These are phyloP conservation scores for Neurospora pannonica DNA, from an alignment of 495 filamentous ascomycete species.

Conservation along the genomic window DNA sequence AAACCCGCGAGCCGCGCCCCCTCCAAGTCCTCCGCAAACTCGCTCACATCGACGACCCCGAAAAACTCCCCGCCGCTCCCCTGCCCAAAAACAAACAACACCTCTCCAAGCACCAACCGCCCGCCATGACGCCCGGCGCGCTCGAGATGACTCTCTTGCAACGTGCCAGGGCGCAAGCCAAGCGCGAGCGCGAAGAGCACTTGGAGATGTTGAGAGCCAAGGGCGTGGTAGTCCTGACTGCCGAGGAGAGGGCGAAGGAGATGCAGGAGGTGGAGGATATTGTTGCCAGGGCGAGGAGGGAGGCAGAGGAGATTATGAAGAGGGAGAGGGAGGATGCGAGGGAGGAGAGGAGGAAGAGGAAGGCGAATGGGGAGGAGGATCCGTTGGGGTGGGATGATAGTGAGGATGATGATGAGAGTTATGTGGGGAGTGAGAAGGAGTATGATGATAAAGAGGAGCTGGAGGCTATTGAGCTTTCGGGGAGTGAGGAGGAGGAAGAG, in stretches of 20 bases:
- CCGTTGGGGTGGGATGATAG: conserved; percentile 48
- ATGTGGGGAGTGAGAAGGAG: conserved; percentile 29
- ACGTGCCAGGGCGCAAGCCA: conserved; percentile 71
- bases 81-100: conserved; percentile 16
- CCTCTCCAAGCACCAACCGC: conserved; percentile 8
- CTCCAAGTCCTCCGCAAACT: conserved; percentile 61
- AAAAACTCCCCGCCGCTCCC: conserved; percentile 20
- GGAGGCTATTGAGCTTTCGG: conserved; percentile 35
- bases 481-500: conserved; percentile 35
- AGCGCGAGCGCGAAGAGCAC: conserved; percentile 64
- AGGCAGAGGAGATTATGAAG: conserved; percentile 70
- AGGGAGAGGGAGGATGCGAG: conserved; percentile 63
- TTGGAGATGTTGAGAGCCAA: conserved; percentile 66
- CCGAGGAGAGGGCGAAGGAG: conserved; percentile 74
- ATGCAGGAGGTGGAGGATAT: conserved; percentile 75
- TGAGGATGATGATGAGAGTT: conserved; percentile 44
- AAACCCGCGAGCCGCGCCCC: conserved; percentile 50
- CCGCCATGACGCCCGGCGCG: conserved; percentile 56
- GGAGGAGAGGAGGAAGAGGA: conserved; percentile 44
- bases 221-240: conserved; percentile 74
- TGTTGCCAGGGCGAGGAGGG: conserved; percentile 69
- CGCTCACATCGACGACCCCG: conserved; percentile 58
- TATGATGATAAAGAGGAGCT: conserved; percentile 27
- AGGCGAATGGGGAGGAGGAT: conserved; percentile 38
- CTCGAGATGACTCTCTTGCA: conserved; percentile 57